Percentiles rank a stretch among this genome's conserved stretches.
Conservation (phyloP, 257 asterid genomes). For the Solanum sejunctum region DNA sequence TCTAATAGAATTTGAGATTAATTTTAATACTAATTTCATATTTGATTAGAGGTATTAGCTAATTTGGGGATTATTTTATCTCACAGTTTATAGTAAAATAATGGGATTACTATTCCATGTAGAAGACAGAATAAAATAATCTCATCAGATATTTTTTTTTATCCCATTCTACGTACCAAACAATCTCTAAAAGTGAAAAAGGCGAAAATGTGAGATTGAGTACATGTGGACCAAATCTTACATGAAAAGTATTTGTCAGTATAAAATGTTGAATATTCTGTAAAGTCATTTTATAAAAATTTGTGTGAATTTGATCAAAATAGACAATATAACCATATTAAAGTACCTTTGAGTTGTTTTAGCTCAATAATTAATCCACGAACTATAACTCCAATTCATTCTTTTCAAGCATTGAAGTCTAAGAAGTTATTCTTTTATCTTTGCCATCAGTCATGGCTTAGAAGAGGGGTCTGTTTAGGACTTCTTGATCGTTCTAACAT, state of each 20-base stretch:
- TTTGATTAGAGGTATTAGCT: background rate
- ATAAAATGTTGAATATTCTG: background rate
- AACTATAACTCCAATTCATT: background rate
- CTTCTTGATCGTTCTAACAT: background rate
- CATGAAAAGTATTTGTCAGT: too few relatives aligned
- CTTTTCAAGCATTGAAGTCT: background rate
- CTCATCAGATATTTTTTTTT: background rate
- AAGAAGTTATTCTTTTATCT: background rate
- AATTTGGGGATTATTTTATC: background rate
- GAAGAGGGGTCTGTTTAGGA: background rate
- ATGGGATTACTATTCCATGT: background rate
- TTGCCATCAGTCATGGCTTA: background rate
- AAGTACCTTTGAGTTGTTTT: too few relatives aligned
- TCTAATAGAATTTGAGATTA: background rate
- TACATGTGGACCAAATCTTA: background rate
- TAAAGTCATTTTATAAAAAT: accelerated
- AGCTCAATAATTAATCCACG: background rate
- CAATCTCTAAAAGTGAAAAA: background rate
- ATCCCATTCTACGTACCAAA: background rate
- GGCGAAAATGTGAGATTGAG: background rate
- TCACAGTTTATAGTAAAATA: background rate
- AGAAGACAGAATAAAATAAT: background rate
- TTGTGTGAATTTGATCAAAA: background rate
- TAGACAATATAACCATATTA: too few relatives aligned
- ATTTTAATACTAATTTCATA: background rate